Evolutionary conservation across 129 eudicot genomes (phyloP).

Genomic region (Chrysanthemum seticuspe): DNA sequence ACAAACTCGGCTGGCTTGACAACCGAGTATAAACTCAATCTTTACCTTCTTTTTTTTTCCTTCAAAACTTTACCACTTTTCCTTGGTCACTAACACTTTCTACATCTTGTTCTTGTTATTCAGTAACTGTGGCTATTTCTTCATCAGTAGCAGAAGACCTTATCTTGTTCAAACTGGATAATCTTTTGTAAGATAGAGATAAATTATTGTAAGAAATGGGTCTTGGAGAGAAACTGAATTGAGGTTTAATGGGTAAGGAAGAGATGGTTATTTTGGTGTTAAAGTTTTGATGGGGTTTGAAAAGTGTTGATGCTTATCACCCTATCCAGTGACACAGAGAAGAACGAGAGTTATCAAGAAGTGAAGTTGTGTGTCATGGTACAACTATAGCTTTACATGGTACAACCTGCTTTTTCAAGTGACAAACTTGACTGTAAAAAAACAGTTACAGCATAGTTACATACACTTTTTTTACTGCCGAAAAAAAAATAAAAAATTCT

Average conservation of each 20-base stretch:
- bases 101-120: constrained; percentile 39
- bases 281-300: no score
- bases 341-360: constrained; percentile 14
- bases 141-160: constrained; percentile 45
- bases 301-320: constrained; percentile 28
- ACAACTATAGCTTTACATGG: constrained; percentile 13
- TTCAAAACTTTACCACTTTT: no score
- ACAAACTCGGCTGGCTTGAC: no score
- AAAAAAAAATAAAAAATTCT: no score
- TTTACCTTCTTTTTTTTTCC: no score
- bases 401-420: neutral
- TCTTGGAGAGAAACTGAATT: neutral
- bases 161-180: constrained; percentile 32
- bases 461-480: no score
- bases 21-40: no score
- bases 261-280: constrained; percentile 14
- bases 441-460: no score
- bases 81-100: constrained; percentile 4
- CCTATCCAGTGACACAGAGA: constrained; percentile 21
- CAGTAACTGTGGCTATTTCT: constrained; percentile 40
- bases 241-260: constrained; percentile 16
- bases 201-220: no score
- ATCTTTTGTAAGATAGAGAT: constrained; percentile 3
- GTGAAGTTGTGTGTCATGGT: constrained; percentile 6
- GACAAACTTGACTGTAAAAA: no score